Conservation (phyloP, 1,139 yeast species). For the Sugiyamaella castrensis region DNA sequence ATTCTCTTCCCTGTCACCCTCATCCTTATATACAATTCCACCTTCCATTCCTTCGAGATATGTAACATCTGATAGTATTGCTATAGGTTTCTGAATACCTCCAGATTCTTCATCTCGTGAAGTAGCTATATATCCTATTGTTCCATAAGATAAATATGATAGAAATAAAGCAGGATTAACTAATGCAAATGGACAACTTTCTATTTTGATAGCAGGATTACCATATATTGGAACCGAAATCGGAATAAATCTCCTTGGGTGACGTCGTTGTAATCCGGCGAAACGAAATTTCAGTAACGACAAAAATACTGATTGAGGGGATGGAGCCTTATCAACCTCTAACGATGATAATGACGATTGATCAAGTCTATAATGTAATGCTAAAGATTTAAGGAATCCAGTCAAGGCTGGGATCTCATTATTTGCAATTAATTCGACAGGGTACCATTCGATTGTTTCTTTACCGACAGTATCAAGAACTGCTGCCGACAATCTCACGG, state of each 20-base stretch:
- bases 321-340: background rate
- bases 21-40: conserved; percentile 42
- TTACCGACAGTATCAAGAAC: background rate
- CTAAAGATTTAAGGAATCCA: conserved; percentile 14
- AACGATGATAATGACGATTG: conserved; percentile 14
- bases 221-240: background rate
- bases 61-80: conserved; percentile 51
- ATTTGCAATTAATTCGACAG: conserved; percentile 8
- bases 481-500: conserved; percentile 2
- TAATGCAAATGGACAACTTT: conserved; percentile 52
- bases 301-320: background rate
- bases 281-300: background rate
- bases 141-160: conserved; percentile 48
- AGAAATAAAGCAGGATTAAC: conserved; percentile 58
- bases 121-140: conserved; percentile 40
- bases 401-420: conserved; percentile 8
- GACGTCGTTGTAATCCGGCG: background rate
- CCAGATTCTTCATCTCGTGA: conserved; percentile 15
- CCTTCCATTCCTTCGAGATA: conserved; percentile 69
- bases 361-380: conserved; percentile 17
- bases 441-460: conserved; percentile 22
- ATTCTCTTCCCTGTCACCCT: background rate
- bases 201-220: conserved; percentile 19
- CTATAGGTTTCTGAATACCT: conserved; percentile 19
- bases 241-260: background rate